Base-by-base conservation (phyloP, 495 filamentous ascomycete species). In the Annulohypoxylon nitens region DNA sequence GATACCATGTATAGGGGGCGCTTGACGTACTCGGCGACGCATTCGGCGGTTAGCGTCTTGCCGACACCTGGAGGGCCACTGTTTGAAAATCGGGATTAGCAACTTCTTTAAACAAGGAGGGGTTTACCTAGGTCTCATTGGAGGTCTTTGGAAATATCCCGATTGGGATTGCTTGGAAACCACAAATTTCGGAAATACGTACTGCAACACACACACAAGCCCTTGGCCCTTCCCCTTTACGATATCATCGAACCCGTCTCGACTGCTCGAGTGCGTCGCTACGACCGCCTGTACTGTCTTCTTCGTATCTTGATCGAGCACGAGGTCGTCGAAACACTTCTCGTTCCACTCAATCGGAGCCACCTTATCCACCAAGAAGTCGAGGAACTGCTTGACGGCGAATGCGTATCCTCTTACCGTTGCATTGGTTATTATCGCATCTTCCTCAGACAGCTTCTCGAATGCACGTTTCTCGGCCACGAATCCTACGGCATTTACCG, bases 1-100 rank as follows among this genome's bases (percentile, higher is more conserved):
- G 85, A 86, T 4, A 91, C 82, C 23, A 78, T 76, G 71, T 85
- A 86, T 0, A 91, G 80, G 11, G 89, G 88, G n/a, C 81, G 81
- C 36, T 84, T 65, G 9, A 82, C 81, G 36, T 81, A 72, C 68
- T 88, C 86, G 0, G 88, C 87, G 7, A 88, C 80, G n/a, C 79
- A 81, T 60, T 85, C 77, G 11, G 77, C 81, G 6, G 80, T 82
- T 18, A 82, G 63, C 2, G 82, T 83, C 73, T 84, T 84, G 48
- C 82, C 82, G 0, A 81, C 78, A 11, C 81, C 82, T 0, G 74
- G 80, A 1, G 79, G 79, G 14, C 82, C 82, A 51, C 70, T 73
- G 18, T 50, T 39, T 12, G n/a, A 1, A 47, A 8, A 57, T 20
- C 10, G 12, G 3, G 0, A 39, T 64, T 58, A 70, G 67, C n/a